Conservation (phyloP, 2,329 filamentous ascomycete genomes). For the Aspergillus pseudotamarii region DNA sequence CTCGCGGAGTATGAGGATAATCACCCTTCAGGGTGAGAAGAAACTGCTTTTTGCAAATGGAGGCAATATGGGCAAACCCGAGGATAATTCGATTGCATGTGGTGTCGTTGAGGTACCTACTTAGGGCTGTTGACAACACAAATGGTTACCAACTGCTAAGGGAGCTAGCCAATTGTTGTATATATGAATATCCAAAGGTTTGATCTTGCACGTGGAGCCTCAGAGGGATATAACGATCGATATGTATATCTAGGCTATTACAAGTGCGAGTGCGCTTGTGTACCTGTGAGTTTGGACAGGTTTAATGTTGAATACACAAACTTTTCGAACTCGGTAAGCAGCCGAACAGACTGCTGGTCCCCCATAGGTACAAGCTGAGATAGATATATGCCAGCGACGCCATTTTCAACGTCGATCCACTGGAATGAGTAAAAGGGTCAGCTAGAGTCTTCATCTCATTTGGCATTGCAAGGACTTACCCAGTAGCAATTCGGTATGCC, state of each 20-base stretch:
- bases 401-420: conserved; percentile 10
- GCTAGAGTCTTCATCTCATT: not conserved
- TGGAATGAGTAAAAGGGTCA: not conserved
- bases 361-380: conserved; percentile 9
- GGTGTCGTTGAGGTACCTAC: not conserved
- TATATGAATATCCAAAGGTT: too few relatives aligned
- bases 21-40: not conserved
- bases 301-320: not conserved
- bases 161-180: too few relatives aligned
- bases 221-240: too few relatives aligned
- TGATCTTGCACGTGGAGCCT: too few relatives aligned
- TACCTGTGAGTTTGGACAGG: accelerated
- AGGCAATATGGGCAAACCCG: not conserved
- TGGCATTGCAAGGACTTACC: not conserved
- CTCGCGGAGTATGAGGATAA: not conserved
- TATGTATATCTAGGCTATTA: too few relatives aligned
- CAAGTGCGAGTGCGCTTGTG: too few relatives aligned
- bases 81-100: not conserved
- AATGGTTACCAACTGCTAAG: too few relatives aligned
- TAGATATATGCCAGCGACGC: conserved; percentile 9
- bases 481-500: conserved; percentile 10
- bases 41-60: not conserved
- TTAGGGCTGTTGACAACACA: too few relatives aligned
- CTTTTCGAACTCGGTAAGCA: conserved; percentile 9
- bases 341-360: conserved; percentile 5